Conservation (phyloP, 345 rosid genomes). For the Bruguiera sexangula region DNA sequence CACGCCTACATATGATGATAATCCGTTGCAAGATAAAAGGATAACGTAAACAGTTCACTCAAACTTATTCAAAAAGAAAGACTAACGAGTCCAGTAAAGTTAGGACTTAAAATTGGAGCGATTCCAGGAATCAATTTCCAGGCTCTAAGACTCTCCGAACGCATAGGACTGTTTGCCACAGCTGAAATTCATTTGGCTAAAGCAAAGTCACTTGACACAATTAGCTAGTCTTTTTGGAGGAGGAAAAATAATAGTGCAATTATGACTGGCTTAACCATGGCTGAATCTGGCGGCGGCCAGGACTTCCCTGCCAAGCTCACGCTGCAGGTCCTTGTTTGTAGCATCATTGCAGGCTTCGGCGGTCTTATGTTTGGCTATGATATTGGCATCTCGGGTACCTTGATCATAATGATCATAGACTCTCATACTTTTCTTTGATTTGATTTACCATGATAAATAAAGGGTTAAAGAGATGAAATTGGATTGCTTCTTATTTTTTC, state of each 20-base stretch:
- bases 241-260: background rate
- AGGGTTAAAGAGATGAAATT: background rate
- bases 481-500: background rate
- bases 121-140: no score
- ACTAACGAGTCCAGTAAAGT: no score
- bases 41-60: no score
- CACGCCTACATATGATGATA: no score
- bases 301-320: constrained; percentile 41
- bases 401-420: background rate
- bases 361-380: constrained; percentile 68
- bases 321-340: constrained; percentile 38
- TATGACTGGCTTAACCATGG: constrained; percentile 27
- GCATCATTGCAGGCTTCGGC: constrained; percentile 50
- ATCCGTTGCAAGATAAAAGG: no score
- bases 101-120: no score
- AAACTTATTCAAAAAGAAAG: no score
- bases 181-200: no score
- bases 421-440: background rate
- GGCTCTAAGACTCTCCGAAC: no score
- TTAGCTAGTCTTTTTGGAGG: no score
- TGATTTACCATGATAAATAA: background rate
- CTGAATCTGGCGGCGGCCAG: constrained; percentile 23
- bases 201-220: no score
- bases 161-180: no score
- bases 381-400: constrained; percentile 50